phyloP scores from a whole-genome alignment of 805 yeast genomes.

The Wickerhamiella australiensis region DNA sequence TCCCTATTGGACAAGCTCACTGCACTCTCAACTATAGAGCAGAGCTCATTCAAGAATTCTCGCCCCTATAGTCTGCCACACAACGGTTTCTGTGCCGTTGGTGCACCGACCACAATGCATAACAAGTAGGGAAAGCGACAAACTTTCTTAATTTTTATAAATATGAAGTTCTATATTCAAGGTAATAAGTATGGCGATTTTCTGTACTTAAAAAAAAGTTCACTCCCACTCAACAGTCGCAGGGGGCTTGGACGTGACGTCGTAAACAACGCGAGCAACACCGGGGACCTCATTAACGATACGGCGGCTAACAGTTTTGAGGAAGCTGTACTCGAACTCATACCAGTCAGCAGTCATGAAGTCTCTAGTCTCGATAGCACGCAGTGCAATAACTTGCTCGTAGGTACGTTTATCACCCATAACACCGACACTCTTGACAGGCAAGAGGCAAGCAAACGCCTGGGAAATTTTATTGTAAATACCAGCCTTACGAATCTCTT shows the following conservation, averaged over 20 bases:
- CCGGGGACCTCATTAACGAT: constrained; percentile 98
- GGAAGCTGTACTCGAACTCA: constrained; percentile 80
- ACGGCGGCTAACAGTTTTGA: constrained; percentile 87
- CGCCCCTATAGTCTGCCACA: no score
- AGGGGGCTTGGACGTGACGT: constrained; percentile 97
- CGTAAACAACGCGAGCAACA: constrained; percentile 97
- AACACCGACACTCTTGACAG: constrained; percentile 98
- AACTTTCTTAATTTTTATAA: not conserved
- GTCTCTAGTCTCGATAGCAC: constrained; percentile 96
- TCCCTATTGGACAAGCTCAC: no score
- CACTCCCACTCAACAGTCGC: constrained; percentile 99
- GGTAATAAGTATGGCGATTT: not conserved
- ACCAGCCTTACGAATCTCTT: constrained; percentile 89
- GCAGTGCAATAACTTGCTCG: constrained; percentile 96
- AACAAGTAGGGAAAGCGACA: no score
- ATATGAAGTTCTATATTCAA: not conserved
- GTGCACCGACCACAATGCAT: not conserved
- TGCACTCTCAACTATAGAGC: no score
- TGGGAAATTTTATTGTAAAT: constrained; percentile 86
- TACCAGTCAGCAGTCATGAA: constrained; percentile 99
- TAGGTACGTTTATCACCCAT: constrained; percentile 99
- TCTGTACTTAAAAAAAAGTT: constrained; percentile 4
- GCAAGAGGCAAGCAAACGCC: constrained; percentile 93
- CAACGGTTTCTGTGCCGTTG: no score
- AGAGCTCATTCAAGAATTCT: no score